Percentiles rank a stretch among this genome's conserved stretches.
Conservation (phyloP, 306 rosid genomes). For the Lupinus albus region DNA sequence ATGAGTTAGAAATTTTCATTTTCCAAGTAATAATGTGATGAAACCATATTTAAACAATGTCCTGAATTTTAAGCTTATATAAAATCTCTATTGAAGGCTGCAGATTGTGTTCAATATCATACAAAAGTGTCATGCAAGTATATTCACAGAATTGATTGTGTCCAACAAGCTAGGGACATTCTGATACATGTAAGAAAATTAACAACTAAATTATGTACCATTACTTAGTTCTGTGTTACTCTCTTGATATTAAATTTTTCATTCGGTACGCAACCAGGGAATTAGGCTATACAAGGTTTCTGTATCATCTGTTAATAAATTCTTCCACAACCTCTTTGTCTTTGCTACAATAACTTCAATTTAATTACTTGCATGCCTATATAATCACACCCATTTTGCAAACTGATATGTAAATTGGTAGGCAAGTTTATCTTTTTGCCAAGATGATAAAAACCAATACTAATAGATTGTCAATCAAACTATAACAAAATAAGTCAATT, state of each 20-base stretch:
- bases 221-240: slow-evolving; percentile 18
- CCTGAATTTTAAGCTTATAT: not conserved
- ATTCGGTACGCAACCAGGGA: not conserved
- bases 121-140: slow-evolving; percentile 16
- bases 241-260: slow-evolving; percentile 6
- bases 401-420: not conserved
- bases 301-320: slow-evolving; percentile 25
- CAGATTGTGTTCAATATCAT: slow-evolving; percentile 4
- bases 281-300: slow-evolving; percentile 10
- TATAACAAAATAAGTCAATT: slow-evolving; percentile 10
- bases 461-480: not conserved
- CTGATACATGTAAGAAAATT: slow-evolving; percentile 2
- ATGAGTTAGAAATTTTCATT: slow-evolving; percentile 29
- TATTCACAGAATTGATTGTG: not conserved
- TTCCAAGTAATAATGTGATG: slow-evolving; percentile 26
- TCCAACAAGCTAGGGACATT: slow-evolving; percentile 19
- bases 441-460: slow-evolving; percentile 3
- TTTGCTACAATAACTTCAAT: not conserved
- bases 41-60: slow-evolving; percentile 15
- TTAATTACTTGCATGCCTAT: slow-evolving; percentile 4
- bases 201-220: not conserved
- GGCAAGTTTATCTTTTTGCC: slow-evolving; percentile 15
- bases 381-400: not conserved
- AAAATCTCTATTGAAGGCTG: slow-evolving; percentile 1
- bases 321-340: slow-evolving; percentile 33